Conservation (phyloP, 1,284 basidiomycete genomes). For the Ustilago lituana region DNA sequence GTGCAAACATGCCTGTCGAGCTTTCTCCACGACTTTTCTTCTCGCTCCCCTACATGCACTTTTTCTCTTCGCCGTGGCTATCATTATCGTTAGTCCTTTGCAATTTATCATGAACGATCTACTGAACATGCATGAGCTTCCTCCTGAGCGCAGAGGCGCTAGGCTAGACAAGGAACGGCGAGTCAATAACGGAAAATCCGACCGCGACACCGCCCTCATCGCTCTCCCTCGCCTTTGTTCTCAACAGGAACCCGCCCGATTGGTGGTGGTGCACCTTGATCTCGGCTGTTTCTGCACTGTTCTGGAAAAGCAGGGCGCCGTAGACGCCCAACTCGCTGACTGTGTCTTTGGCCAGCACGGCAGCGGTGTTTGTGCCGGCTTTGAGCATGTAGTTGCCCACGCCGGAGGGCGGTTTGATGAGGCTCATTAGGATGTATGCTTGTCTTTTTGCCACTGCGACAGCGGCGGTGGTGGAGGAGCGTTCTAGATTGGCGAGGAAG, state of each 20-base stretch:
- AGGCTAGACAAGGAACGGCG: constrained; percentile 74
- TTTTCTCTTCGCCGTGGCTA: too few species aligned
- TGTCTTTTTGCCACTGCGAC: constrained; percentile 55
- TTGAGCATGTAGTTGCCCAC: constrained; percentile 80
- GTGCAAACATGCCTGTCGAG: too few species aligned
- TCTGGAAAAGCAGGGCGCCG: constrained; percentile 82
- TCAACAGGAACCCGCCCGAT: constrained; percentile 83
- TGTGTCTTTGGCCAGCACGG: constrained; percentile 73
- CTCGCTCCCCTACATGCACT: too few species aligned
- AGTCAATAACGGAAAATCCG: constrained; percentile 87
- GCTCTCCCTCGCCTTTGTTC: constrained; percentile 91
- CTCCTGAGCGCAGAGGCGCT: too few species aligned
- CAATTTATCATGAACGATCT: too few species aligned
- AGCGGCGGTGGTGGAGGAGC: neutral
- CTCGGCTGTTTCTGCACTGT: constrained; percentile 23
- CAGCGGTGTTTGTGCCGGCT: constrained; percentile 44
- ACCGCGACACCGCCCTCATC: constrained; percentile 95
- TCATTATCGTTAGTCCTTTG: too few species aligned
- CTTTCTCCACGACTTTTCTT: too few species aligned
- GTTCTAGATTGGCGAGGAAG: constrained; percentile 73
- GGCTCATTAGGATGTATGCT: constrained; percentile 93
- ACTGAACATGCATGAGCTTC: too few species aligned
- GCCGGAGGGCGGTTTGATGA: constrained; percentile 80
- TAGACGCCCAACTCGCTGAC: constrained; percentile 93
- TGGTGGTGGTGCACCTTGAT: constrained; percentile 70